Percentiles rank a stretch among this genome's conserved stretches.
phyloP scores from a whole-genome alignment of 2,329 filamentous ascomycete genomes.

The Epicoccum nigrum region DNA sequence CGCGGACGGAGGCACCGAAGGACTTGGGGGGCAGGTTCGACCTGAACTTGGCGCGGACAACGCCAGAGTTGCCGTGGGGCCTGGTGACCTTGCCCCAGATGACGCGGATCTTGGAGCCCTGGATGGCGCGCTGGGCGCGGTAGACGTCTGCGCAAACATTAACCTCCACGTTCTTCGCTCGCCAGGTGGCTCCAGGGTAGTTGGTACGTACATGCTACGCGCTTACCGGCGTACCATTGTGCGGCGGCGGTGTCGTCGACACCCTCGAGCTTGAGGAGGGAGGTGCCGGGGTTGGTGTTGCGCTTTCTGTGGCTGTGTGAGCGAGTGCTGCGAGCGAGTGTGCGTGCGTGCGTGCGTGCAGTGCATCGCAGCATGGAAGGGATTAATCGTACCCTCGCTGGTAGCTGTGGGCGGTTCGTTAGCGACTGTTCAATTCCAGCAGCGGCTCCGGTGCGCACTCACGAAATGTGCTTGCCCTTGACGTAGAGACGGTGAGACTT shows the following conservation, averaged over 20 bases:
- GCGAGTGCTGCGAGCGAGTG: constrained; percentile 11
- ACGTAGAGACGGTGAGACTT: constrained; percentile 50
- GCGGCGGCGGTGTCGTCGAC: constrained; percentile 89
- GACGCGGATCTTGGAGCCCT: constrained; percentile 96
- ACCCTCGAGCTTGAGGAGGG: constrained; percentile 98
- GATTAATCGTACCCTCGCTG: constrained; percentile 66
- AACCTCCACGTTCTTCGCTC: constrained; percentile 13
- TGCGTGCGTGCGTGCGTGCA: constrained; percentile 3
- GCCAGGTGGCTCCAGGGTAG: neutral
- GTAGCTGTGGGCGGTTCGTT: constrained; percentile 61
- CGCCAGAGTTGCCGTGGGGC: constrained; percentile 96
- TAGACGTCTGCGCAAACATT: constrained; percentile 69
- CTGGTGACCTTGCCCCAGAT: constrained; percentile 97
- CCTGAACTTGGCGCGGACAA: constrained; percentile 97
- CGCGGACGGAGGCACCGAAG: constrained; percentile 84
- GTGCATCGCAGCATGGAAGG: neutral
- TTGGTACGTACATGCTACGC: constrained; percentile 72
- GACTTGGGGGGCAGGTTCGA: constrained; percentile 94
- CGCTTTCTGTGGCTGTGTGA: constrained; percentile 66
- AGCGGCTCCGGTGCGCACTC: constrained; percentile 69
- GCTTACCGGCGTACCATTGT: constrained; percentile 96
- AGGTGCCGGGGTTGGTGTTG: constrained; percentile 85
- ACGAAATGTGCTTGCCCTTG: constrained; percentile 88
- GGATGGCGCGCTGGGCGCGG: constrained; percentile 91
- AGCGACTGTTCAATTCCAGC: constrained; percentile 51